Conservation (phyloP, 2,329 filamentous ascomycete species). For the Monilinia polystroma region DNA sequence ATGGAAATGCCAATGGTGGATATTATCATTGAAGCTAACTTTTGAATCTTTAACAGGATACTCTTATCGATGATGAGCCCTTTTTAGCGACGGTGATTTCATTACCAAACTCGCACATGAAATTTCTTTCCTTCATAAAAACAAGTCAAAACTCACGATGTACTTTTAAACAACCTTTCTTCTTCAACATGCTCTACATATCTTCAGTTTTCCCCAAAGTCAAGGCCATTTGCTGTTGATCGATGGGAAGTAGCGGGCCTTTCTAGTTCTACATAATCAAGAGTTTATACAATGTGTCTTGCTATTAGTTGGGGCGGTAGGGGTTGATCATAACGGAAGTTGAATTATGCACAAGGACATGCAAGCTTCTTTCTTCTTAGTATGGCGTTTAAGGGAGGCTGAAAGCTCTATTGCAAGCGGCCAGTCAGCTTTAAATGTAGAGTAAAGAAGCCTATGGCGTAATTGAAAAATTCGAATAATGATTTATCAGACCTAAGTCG, state of each 20-base stretch:
- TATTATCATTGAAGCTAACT: constrained; percentile 26
- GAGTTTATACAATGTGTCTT: not conserved
- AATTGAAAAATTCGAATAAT: constrained; percentile 10
- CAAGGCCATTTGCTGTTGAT: not conserved
- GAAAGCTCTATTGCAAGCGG: not conserved
- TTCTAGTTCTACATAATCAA: not conserved
- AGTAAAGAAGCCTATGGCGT: constrained; percentile 10
- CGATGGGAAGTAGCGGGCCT: not conserved
- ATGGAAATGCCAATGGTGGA: constrained; percentile 20
- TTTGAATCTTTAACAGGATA: constrained; percentile 23
- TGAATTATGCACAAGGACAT: constrained; percentile 23
- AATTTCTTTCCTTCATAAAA: not conserved
- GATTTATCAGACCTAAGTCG: not conserved
- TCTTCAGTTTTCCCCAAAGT: not conserved
- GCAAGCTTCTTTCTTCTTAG: constrained; percentile 15
- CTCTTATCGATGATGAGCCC: constrained; percentile 24
- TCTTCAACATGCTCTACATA: not conserved
- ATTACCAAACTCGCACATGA: not conserved
- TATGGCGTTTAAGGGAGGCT: constrained; percentile 26
- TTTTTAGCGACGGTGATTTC: not conserved
- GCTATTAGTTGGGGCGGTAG: not conserved
- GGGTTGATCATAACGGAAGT: constrained; percentile 20
- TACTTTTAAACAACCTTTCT: constrained; percentile 14
- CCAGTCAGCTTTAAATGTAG: constrained; percentile 17
- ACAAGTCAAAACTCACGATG: not conserved